phyloP scores from a whole-genome alignment of 2,329 filamentous ascomycete genomes.

The Rutstroemia sp. region DNA sequence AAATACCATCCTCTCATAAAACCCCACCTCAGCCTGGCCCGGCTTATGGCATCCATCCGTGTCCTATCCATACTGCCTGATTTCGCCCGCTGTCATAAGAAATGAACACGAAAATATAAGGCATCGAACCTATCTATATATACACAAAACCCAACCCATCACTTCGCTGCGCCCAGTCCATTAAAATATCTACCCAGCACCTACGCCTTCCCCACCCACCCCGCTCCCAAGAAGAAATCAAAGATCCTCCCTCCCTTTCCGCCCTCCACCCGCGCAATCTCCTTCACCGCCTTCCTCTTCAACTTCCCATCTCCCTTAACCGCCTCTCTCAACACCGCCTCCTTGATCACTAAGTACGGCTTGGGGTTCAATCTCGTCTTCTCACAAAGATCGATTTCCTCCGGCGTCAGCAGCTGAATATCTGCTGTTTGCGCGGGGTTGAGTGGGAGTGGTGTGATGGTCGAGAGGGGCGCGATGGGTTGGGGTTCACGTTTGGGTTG shows the following conservation, averaged over 20 bases:
- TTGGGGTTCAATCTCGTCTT: constrained; percentile 82
- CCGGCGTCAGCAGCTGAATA: constrained; percentile 74
- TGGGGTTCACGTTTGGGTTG: constrained; percentile 37
- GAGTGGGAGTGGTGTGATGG: constrained; percentile 34
- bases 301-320: constrained; percentile 80
- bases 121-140: too few relatives aligned
- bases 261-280: constrained; percentile 75
- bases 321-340: constrained; percentile 83
- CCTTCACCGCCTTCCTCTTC: constrained; percentile 90
- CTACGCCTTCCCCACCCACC: constrained; percentile 77
- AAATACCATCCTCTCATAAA: too few relatives aligned
- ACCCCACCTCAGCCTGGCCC: too few relatives aligned
- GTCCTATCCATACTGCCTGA: too few relatives aligned
- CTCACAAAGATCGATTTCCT: constrained; percentile 82
- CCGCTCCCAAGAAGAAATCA: constrained; percentile 89
- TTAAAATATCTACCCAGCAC: background rate
- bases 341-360: constrained; percentile 91
- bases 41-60: too few relatives aligned
- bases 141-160: too few relatives aligned
- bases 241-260: constrained; percentile 82
- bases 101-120: too few relatives aligned
- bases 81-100: too few relatives aligned
- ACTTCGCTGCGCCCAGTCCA: too few relatives aligned
- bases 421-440: constrained; percentile 61
- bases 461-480: constrained; percentile 42